Conservation (phyloP, 1,284 basidiomycete species). For the Leccinum holopus region DNA sequence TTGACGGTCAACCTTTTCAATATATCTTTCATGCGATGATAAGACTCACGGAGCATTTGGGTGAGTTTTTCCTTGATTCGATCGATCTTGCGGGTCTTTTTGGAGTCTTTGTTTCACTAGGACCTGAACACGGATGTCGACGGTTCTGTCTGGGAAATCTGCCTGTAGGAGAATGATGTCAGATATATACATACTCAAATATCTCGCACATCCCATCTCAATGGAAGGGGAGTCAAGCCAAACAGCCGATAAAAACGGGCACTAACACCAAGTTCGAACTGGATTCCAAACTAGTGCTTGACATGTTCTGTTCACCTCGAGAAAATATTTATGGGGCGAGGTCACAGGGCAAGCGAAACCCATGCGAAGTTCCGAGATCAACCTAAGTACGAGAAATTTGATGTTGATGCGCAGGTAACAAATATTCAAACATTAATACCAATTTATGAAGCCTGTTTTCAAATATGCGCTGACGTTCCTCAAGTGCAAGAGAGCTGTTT, state of each 20-base stretch:
- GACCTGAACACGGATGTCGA: neutral
- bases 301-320: too few relatives aligned
- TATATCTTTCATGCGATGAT: accelerated
- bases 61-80: neutral
- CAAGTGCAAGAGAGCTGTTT: neutral
- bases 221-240: neutral
- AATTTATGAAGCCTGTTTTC: neutral
- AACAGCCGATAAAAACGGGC: neutral
- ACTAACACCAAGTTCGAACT: conserved; percentile 5
- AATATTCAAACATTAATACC: neutral
- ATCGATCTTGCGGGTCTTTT: neutral
- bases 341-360: neutral
- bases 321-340: neutral
- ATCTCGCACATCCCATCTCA: neutral
- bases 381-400: neutral
- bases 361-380: neutral
- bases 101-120: neutral
- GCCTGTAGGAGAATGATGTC: neutral
- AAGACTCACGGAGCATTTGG: conserved; percentile 13
- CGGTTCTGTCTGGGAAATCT: neutral
- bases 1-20: neutral
- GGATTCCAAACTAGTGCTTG: neutral
- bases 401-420: accelerated
- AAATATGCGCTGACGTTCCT: conserved; percentile 5
- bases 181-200: neutral